These are phyloP conservation scores for Rhodotorula diobovata DNA, from an alignment of 768 basidiomycete genomes.

Conservation along the genomic window DNA sequence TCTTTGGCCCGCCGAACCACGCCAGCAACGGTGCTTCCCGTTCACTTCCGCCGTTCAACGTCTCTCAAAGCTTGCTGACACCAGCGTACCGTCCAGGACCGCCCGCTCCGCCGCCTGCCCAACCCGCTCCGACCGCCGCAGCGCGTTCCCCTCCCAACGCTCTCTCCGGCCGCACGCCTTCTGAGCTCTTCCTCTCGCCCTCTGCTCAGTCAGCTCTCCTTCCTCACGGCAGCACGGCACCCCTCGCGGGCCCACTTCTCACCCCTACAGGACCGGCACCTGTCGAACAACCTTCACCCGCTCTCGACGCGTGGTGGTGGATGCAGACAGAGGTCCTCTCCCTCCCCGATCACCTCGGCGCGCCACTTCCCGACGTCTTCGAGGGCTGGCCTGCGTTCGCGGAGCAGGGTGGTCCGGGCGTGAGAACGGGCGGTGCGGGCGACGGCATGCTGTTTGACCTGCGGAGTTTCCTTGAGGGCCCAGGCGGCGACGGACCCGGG, in stretches of 20 bases:
- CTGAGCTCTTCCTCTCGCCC: too few species aligned
- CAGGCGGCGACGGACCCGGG: background rate
- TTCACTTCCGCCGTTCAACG: background rate
- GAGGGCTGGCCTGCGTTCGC: background rate
- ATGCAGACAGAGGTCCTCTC: slow-evolving; percentile 18
- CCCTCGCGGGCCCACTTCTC: background rate
- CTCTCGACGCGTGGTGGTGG: slow-evolving; percentile 16
- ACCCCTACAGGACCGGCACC: background rate
- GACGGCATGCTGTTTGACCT: background rate
- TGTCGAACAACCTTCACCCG: background rate
- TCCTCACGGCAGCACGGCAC: background rate
- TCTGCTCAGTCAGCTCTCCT: background rate
- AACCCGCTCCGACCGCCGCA: background rate
- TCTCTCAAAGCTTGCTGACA: background rate
- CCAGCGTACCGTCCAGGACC: background rate
- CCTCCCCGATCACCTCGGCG: slow-evolving; percentile 17
- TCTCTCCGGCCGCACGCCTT: too few species aligned
- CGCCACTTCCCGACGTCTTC: slow-evolving; percentile 11
- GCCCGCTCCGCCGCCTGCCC: background rate
- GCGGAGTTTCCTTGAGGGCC: background rate
- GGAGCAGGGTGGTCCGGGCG: background rate
- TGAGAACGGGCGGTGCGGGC: background rate
- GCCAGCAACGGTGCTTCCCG: background rate
- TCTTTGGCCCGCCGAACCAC: slow-evolving; percentile 28
- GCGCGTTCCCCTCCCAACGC: too few species aligned